A percentile compares a stretch with the other conserved stretches of the same genome.
phyloP scores from a whole-genome alignment of 2,329 filamentous ascomycete genomes.

The Botrytis pseudocinerea region DNA sequence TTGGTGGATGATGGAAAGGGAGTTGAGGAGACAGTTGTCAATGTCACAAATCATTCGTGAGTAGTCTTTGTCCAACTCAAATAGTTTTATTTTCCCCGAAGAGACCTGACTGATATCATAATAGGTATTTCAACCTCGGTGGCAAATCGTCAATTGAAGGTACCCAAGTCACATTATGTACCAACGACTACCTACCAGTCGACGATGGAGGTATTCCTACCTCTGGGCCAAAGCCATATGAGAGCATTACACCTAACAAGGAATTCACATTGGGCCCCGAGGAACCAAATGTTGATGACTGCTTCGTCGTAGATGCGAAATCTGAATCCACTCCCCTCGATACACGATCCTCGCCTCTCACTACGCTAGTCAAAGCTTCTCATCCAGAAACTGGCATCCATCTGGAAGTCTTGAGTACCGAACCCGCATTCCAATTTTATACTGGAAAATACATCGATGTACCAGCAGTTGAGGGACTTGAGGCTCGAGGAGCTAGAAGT shows the following conservation, averaged over 20 bases:
- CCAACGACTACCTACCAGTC: constrained; percentile 69
- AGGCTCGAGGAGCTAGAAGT: constrained; percentile 65
- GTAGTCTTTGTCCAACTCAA: constrained; percentile 29
- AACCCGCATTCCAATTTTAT: constrained; percentile 97
- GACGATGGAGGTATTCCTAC: constrained; percentile 74
- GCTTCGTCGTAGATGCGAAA: constrained; percentile 66
- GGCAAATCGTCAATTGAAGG: constrained; percentile 59
- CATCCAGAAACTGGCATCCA: constrained; percentile 75
- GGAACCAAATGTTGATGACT: constrained; percentile 80
- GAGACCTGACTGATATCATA: background rate
- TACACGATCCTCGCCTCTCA: constrained; percentile 57
- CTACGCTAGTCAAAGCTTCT: constrained; percentile 67
- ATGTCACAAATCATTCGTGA: constrained; percentile 94
- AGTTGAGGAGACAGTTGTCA: constrained; percentile 85
- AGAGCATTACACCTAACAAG: constrained; percentile 62
- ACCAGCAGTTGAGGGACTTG: constrained; percentile 60
- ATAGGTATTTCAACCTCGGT: constrained; percentile 64
- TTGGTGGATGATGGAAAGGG: constrained; percentile 58
- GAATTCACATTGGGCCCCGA: constrained; percentile 69
- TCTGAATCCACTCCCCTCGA: constrained; percentile 49
- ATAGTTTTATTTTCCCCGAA: background rate
- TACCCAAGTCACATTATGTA: constrained; percentile 58
- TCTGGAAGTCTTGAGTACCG: constrained; percentile 85
- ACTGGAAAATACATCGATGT: constrained; percentile 84
- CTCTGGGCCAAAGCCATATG: constrained; percentile 60